Evolutionary conservation across 805 yeast genomes (phyloP), one percentile per base, ranked within the genome.

Genomic region (Candida sakaeoensis): DNA sequence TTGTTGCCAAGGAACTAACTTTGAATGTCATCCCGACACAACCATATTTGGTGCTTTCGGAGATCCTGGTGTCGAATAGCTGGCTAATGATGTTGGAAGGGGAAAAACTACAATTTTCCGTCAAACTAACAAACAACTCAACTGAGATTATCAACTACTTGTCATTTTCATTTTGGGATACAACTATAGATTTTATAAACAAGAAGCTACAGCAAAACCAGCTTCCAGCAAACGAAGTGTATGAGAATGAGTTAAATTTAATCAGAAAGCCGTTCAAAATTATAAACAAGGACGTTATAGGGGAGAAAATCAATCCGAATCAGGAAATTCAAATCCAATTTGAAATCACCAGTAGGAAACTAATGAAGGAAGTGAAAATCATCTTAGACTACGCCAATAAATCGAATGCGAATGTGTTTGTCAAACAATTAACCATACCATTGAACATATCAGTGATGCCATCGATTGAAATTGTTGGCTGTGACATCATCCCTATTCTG

Each of bases 11-110:
- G 35, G 37, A 30, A 6, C 37, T 68, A 9, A 46, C 53, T 1
- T 65, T 41, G 51, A 72, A 45, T 3, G 69, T 63, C 2, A 56
- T 65, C 7, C 61, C 69, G 29, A 57, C 68, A 0, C 89, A 87
- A 49, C 95, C 96, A 1, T 59, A 72, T 4, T 59, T 87, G 23
- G 68, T 76, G 2, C 52, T 82, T 10, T 60, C 74, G 1, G 69
- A 74, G 30, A 61, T 75, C 5, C 73, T 77, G 50, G 68, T 82
- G 10, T 70, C 75, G 15, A 81, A 80, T 48, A 78, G 79, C 3
- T 81, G 86, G 79, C 51, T 82, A 3, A 82, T 86, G 87, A 59
- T 87, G 12, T 59, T 88, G 9, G 95, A 87, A 53, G 96, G 96
- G 7, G 93, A 88, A 50, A 63, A 67, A 29, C 70, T 68, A 37